Percentiles rank a stretch among this genome's conserved stretches.
These are phyloP conservation scores for Penicillium coprophilum DNA, from an alignment of 495 filamentous ascomycete species.

Conservation along the genomic window DNA sequence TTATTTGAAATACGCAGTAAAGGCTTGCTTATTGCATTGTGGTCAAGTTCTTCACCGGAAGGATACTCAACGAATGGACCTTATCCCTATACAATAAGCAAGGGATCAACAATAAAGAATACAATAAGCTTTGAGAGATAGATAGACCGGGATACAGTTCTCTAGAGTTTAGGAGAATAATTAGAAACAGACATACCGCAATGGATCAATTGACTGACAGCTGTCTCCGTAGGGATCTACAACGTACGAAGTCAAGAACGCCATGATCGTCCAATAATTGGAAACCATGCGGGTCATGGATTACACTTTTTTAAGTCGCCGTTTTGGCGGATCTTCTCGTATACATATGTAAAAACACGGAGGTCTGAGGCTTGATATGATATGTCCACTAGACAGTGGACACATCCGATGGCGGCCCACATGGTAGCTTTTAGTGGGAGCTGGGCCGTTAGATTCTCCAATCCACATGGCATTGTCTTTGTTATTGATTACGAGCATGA, in stretches of 20 bases:
- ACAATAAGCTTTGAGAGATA: background rate
- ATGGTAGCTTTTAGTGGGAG: background rate
- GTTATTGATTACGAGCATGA: background rate
- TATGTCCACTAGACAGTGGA: background rate
- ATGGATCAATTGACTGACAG: background rate
- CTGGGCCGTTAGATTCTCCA: background rate
- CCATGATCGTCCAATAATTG: constrained; percentile 15
- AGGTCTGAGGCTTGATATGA: background rate
- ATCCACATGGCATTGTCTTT: background rate
- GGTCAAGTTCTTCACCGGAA: background rate
- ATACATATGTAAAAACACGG: background rate
- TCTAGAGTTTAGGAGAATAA: background rate
- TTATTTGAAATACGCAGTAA: background rate
- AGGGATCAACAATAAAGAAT: constrained; percentile 1
- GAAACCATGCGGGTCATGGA: background rate
- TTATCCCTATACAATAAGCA: constrained; percentile 1
- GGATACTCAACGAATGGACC: background rate
- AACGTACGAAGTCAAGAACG: background rate
- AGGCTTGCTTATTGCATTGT: background rate
- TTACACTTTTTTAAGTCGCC: background rate
- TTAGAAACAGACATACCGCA: background rate
- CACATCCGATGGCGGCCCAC: background rate
- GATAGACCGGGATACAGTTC: background rate
- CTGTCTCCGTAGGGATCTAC: background rate
- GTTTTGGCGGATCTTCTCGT: background rate